Percentiles rank a stretch among this genome's conserved stretches.
Conservation (phyloP, 306 rosid species). For the Cicer judaicum region DNA sequence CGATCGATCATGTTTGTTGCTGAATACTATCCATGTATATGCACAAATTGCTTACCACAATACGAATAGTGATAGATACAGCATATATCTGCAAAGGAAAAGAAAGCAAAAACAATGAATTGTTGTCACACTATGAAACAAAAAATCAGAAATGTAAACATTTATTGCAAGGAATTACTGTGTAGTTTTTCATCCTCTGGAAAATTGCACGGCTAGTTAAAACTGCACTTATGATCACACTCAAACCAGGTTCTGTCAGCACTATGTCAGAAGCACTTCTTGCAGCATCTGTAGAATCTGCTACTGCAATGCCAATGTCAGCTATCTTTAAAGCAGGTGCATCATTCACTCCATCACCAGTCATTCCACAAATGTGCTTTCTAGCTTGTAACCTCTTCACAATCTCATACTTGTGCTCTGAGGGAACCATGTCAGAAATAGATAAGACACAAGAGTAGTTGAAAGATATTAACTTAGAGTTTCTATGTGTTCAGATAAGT, state of each 20-base stretch:
- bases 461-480: not conserved
- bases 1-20: slow-evolving; percentile 34
- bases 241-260: slow-evolving; percentile 78
- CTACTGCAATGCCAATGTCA: slow-evolving; percentile 83
- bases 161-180: slow-evolving; percentile 51
- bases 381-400: slow-evolving; percentile 72
- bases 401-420: slow-evolving; percentile 84
- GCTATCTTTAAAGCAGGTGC: slow-evolving; percentile 84
- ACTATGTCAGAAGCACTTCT: slow-evolving; percentile 80
- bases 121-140: slow-evolving; percentile 13
- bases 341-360: slow-evolving; percentile 86
- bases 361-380: slow-evolving; percentile 83
- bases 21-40: slow-evolving; percentile 16
- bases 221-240: slow-evolving; percentile 82
- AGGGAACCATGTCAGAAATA: slow-evolving; percentile 17
- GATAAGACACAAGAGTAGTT: not conserved
- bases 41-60: slow-evolving; percentile 60
- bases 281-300: slow-evolving; percentile 80
- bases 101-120: slow-evolving; percentile 14
- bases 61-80: slow-evolving; percentile 80
- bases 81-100: slow-evolving; percentile 68
- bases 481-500: not conserved
- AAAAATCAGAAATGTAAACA: not conserved
- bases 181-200: slow-evolving; percentile 81
- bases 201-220: slow-evolving; percentile 81